Evolutionary conservation across 176 grass and related monocot species (phyloP), one percentile per base, ranked within the genome.

Genomic region (Rhynchospora tenuis): DNA sequence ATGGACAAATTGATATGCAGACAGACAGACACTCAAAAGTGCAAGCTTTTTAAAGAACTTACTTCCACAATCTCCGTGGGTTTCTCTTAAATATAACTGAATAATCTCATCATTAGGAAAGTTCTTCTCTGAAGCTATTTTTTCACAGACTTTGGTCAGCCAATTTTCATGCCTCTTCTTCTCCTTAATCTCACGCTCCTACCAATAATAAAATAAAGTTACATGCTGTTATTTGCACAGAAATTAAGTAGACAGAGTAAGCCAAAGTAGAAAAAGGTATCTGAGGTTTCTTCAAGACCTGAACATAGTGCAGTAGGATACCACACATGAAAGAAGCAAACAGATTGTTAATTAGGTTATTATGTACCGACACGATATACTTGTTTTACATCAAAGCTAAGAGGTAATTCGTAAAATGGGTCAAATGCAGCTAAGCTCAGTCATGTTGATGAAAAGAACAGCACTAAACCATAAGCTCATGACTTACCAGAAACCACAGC

Each of bases 81-180:
- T 85, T 52, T 89, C 82, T 73, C 55, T 88, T 85, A 99, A 79
- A 91, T 93, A 99, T 80, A 99, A 85, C 80, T 80, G 83, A 86
- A 95, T 99, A 75, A 95, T 95, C 58, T 95, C 91, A 84, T 85
- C 85, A 68, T 99, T 99, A 31, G 93, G 96, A 85, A 95, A 99
- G 43, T 91, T 95, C 62, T 87, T 80, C 91, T 89, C 84, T 56
- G 86, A 86, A 68, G 93, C 84, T 84, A 99, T 90, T 83, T 85
- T 93, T 86, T 90, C 90, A 86, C 83, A 95, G 52, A 93, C 78
- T 84, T 93, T 95, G 48, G 91, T 90, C 88, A 90, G 82, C 96
- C 93, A 99, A 78, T 86, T 99, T 91, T 95, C 93, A 83, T 83
- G 84, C 67, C 22, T 89, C 51, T 58, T 90, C 77, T 91, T 88